These are phyloP conservation scores for Petunia secreta DNA, from an alignment of 257 asterid genomes.

Conservation along the genomic window DNA sequence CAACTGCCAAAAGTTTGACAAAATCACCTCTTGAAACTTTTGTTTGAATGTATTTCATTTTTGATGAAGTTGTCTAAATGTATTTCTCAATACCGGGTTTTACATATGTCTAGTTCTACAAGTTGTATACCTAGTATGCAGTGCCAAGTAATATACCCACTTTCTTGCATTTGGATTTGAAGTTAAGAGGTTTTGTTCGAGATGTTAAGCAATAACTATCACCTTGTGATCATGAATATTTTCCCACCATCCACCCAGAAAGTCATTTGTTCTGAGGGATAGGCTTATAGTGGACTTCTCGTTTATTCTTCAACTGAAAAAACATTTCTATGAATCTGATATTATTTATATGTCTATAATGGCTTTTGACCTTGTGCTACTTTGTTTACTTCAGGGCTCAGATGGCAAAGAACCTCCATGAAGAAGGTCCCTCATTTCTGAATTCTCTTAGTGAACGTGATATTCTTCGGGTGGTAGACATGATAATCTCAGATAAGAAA, in stretches of 20 bases:
- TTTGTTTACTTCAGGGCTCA: slow-evolving; percentile 47
- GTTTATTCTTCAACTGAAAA: neutral
- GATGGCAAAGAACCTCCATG: slow-evolving; percentile 54
- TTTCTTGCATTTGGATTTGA: slow-evolving; percentile 14
- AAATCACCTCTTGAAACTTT: neutral
- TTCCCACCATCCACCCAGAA: slow-evolving; percentile 11
- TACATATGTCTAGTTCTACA: neutral
- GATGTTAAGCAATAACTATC: slow-evolving; percentile 1
- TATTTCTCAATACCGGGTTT: neutral
- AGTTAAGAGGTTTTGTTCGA: slow-evolving; percentile 9
- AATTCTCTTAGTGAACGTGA: slow-evolving; percentile 52
- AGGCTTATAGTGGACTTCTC: neutral
- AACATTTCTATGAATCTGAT: slow-evolving; percentile 12
- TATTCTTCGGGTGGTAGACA: slow-evolving; percentile 60
- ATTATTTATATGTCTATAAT: neutral
- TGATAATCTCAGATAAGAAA: slow-evolving; percentile 73
- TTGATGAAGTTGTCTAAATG: neutral
- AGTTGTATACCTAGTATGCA: neutral
- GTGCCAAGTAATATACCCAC: slow-evolving; percentile 20
- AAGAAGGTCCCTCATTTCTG: slow-evolving; percentile 60
- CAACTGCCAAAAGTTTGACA: neutral
- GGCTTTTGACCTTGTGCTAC: slow-evolving; percentile 2
- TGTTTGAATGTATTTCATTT: neutral
- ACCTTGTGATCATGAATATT: neutral
- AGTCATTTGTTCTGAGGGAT: neutral